Conservation (phyloP, 208 protist species). For the Leishmania turanica region DNA sequence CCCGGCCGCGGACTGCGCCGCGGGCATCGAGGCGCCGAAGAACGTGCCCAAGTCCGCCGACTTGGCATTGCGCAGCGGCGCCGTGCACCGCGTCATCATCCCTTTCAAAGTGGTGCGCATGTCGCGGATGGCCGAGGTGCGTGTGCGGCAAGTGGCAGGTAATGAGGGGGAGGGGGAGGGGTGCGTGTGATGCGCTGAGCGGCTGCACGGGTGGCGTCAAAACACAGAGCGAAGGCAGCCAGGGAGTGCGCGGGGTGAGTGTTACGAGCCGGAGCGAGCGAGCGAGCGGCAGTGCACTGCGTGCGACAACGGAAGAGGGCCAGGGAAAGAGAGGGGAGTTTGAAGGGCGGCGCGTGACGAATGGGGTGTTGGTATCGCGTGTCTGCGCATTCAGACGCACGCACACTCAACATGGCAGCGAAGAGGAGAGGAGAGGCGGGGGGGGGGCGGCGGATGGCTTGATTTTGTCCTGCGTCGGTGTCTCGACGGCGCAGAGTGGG, state of each 20-base stretch:
- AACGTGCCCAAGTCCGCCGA: slow-evolving; percentile 12
- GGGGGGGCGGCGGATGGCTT: too few relatives aligned
- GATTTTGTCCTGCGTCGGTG: too few relatives aligned
- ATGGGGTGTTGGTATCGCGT: not conserved
- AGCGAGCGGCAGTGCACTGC: not conserved
- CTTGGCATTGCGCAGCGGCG: slow-evolving; percentile 22
- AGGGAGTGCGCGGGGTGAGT: not conserved
- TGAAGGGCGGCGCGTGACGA: not conserved
- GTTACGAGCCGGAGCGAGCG: not conserved
- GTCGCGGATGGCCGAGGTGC: not conserved
- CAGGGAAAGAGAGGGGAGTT: not conserved
- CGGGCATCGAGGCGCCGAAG: slow-evolving; percentile 36
- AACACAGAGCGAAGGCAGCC: not conserved
- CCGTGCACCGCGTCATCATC: slow-evolving; percentile 7
- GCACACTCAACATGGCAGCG: not conserved
- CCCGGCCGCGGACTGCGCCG: slow-evolving; percentile 29
- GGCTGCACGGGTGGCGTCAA: not conserved
- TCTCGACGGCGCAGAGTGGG: too few relatives aligned
- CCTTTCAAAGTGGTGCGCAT: not conserved
- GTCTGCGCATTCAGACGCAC: not conserved
- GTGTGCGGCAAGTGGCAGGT: not conserved
- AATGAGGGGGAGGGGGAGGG: not conserved
- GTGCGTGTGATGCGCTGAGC: not conserved
- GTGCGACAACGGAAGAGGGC: not conserved
- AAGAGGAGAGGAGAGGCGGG: not conserved